phyloP scores from a whole-genome alignment of 2,329 filamentous ascomycete genomes.

The Ophiocordyceps robertsii region DNA sequence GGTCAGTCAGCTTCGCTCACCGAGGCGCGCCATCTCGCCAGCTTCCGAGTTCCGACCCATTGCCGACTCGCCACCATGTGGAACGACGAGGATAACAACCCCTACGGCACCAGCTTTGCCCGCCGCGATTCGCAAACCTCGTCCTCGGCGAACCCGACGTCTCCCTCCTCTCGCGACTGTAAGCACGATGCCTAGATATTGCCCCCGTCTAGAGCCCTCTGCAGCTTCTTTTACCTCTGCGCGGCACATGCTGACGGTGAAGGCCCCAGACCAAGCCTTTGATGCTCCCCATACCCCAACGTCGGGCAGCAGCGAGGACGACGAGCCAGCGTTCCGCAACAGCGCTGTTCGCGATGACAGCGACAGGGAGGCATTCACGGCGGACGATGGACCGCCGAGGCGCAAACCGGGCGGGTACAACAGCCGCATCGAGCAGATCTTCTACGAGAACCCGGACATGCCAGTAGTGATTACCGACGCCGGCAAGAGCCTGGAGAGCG shows the following conservation, averaged over 20 bases:
- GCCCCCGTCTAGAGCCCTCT: background rate
- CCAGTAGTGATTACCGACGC: slow-evolving; percentile 88
- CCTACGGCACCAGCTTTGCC: slow-evolving; percentile 83
- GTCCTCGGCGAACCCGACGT: slow-evolving; percentile 50
- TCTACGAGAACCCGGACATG: slow-evolving; percentile 86
- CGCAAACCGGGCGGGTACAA: slow-evolving; percentile 79
- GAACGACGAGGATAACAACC: slow-evolving; percentile 98
- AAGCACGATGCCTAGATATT: slow-evolving; percentile 16
- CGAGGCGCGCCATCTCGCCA: background rate
- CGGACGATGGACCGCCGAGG: slow-evolving; percentile 34
- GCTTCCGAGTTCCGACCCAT: background rate
- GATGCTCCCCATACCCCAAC: slow-evolving; percentile 60
- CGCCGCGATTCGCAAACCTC: slow-evolving; percentile 69
- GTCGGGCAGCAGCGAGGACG: slow-evolving; percentile 55
- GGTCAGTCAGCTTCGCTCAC: no score
- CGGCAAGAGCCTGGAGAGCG: slow-evolving; percentile 86
- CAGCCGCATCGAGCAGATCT: slow-evolving; percentile 91
- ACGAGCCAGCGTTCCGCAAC: slow-evolving; percentile 30
- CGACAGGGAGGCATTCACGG: slow-evolving; percentile 32
- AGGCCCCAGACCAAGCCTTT: slow-evolving; percentile 25
- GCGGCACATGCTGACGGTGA: background rate
- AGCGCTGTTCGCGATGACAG: slow-evolving; percentile 18
- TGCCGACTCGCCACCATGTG: slow-evolving; percentile 49
- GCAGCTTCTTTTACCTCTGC: background rate
- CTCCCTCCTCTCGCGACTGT: slow-evolving; percentile 45